Conservation (phyloP, 1,284 basidiomycete genomes). For the Boletus coffeatus region DNA sequence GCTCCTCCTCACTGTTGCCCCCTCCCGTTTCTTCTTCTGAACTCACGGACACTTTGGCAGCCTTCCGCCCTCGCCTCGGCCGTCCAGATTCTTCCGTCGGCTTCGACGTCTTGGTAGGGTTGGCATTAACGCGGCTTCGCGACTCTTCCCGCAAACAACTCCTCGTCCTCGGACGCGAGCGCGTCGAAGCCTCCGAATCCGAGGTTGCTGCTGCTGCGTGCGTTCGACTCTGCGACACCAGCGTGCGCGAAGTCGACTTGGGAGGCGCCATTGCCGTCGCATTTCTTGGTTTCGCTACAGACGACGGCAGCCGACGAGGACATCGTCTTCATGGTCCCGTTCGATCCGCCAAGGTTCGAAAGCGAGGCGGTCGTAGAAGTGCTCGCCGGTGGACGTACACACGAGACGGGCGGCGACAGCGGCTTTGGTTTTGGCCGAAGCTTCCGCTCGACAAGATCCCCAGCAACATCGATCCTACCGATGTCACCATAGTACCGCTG, state of each 20-base stretch:
- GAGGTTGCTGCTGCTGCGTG: conserved; percentile 9
- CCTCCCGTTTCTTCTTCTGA: conserved; percentile 12
- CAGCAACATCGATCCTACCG: no score
- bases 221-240: conserved; percentile 19
- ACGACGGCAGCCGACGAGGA: neutral
- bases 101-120: conserved; percentile 2
- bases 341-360: neutral
- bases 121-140: conserved; percentile 6
- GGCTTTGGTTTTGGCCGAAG: conserved; percentile 2
- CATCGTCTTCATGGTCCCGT: neutral
- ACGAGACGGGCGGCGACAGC: conserved; percentile 16
- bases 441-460: no score
- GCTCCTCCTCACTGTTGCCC: conserved; percentile 3
- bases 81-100: conserved; percentile 2
- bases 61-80: conserved; percentile 6
- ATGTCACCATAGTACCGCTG: no score
- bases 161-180: conserved; percentile 21
- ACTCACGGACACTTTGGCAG: neutral
- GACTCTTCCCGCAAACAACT: conserved; percentile 24
- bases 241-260: conserved; percentile 19
- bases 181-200: conserved; percentile 24
- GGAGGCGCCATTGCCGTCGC: neutral
- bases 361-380: conserved; percentile 1
- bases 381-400: conserved; percentile 7
- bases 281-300: neutral